A percentile compares a stretch with the other conserved stretches of the same genome.
phyloP scores from a whole-genome alignment of 805 yeast genomes.

The Clavispora vitiphila region DNA sequence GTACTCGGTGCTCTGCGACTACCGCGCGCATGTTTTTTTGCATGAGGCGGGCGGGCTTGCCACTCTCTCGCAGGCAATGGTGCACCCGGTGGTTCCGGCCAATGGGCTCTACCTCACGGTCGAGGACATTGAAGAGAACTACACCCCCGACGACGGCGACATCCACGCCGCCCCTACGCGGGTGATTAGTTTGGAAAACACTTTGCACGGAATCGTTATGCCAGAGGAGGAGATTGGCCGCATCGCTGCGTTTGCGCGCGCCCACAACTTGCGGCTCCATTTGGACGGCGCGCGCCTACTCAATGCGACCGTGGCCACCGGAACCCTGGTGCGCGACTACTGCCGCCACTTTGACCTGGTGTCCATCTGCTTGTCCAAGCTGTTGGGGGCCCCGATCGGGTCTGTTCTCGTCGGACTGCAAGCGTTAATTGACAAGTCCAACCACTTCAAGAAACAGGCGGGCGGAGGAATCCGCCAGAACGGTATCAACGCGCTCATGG shows the following conservation, averaged over 20 bases:
- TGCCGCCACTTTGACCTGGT: conserved; percentile 82
- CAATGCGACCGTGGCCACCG: conserved; percentile 80
- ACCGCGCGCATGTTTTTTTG: conserved; percentile 75
- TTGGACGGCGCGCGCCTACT: conserved; percentile 95
- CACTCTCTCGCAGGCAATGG: conserved; percentile 87
- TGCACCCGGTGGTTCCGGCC: conserved; percentile 70
- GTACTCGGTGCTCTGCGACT: conserved; percentile 78
- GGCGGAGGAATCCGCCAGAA: conserved; percentile 94
- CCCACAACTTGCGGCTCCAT: conserved; percentile 58
- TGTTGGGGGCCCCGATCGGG: conserved; percentile 92
- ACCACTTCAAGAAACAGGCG: conserved; percentile 83
- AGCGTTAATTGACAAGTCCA: conserved; percentile 60
- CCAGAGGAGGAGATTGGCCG: conserved; percentile 74
- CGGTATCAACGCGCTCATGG: conserved; percentile 80
- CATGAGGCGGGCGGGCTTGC: conserved; percentile 93
- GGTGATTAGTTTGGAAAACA: conserved; percentile 81
- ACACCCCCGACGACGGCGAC: conserved; percentile 70
- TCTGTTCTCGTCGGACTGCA: conserved; percentile 71
- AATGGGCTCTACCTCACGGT: conserved; percentile 75
- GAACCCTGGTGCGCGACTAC: conserved; percentile 62
- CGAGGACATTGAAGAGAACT: conserved; percentile 66
- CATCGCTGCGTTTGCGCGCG: conserved; percentile 66
- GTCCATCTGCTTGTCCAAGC: conserved; percentile 82
- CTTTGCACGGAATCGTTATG: conserved; percentile 74
- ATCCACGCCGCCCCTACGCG: conserved; percentile 87